phyloP scores from a whole-genome alignment of 441 rosid species.

The Daphne laureola region DNA sequence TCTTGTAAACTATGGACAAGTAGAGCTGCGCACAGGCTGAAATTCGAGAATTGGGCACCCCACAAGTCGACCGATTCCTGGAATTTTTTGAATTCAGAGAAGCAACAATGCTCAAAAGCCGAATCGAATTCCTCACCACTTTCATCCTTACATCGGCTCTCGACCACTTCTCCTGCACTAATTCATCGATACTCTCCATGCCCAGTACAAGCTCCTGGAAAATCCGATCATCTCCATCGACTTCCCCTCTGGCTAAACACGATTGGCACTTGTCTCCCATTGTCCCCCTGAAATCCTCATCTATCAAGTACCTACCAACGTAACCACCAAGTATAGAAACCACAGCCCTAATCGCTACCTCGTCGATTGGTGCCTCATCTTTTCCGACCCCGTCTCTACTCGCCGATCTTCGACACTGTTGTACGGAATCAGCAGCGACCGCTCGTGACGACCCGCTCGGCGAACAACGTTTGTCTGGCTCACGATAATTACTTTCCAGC shows the following conservation, averaged over 20 bases:
- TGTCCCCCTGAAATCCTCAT: constrained; percentile 28
- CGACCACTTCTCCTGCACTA: constrained; percentile 20
- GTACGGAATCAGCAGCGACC: too few species aligned
- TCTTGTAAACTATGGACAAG: constrained; percentile 44
- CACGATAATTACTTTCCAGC: too few species aligned
- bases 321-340: constrained; percentile 49
- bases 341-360: constrained; percentile 36
- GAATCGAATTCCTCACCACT: constrained; percentile 24
- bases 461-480: too few species aligned
- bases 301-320: constrained; percentile 33
- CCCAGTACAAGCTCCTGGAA: constrained; percentile 31
- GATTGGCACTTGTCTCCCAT: constrained; percentile 30
- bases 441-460: too few species aligned
- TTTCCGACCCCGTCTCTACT: background rate
- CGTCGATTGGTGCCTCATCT: constrained; percentile 39
- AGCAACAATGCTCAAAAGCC: constrained; percentile 32
- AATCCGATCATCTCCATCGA: constrained; percentile 21
- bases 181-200: constrained; percentile 30
- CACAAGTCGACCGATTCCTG: constrained; percentile 29
- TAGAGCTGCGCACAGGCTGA: constrained; percentile 55
- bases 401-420: too few species aligned
- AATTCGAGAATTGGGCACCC: constrained; percentile 42
- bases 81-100: constrained; percentile 33
- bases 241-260: constrained; percentile 23
- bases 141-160: constrained; percentile 22